phyloP scores from a whole-genome alignment of 1,139 yeast genomes.

The Petasospora rhodanensis region DNA sequence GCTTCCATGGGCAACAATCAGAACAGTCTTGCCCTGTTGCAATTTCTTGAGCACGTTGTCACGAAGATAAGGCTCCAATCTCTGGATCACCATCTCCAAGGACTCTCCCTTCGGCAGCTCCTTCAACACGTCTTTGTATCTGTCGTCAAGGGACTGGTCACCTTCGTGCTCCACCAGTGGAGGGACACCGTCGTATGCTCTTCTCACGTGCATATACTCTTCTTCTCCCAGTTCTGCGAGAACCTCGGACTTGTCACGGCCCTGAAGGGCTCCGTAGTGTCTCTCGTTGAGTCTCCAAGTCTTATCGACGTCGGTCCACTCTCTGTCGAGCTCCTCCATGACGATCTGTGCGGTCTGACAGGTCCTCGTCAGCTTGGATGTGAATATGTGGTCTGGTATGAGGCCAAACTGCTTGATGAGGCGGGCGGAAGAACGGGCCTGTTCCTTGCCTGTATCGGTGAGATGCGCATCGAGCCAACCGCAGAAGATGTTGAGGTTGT shows the following conservation, averaged over 20 bases:
- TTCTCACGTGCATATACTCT: conserved; percentile 60
- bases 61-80: conserved; percentile 54
- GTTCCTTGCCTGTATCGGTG: conserved; percentile 55
- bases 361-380: conserved; percentile 62
- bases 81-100: conserved; percentile 56
- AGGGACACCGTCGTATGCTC: conserved; percentile 67
- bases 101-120: conserved; percentile 64
- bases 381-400: conserved; percentile 53
- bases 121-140: conserved; percentile 37
- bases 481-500: conserved; percentile 65
- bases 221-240: conserved; percentile 50
- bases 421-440: conserved; percentile 57
- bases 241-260: conserved; percentile 55
- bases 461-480: conserved; percentile 81
- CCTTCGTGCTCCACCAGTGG: conserved; percentile 40
- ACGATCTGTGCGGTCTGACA: conserved; percentile 64
- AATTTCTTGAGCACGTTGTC: conserved; percentile 38
- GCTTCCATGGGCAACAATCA: conserved; percentile 74
- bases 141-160: conserved; percentile 35
- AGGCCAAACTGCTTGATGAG: conserved; percentile 38
- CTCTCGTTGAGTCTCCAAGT: conserved; percentile 76
- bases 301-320: conserved; percentile 86
- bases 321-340: conserved; percentile 67
- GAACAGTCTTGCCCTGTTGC: conserved; percentile 39
- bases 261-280: conserved; percentile 76